Evolutionary conservation across 345 rosid genomes (phyloP).

Genomic region (Fremontodendron californicum): DNA sequence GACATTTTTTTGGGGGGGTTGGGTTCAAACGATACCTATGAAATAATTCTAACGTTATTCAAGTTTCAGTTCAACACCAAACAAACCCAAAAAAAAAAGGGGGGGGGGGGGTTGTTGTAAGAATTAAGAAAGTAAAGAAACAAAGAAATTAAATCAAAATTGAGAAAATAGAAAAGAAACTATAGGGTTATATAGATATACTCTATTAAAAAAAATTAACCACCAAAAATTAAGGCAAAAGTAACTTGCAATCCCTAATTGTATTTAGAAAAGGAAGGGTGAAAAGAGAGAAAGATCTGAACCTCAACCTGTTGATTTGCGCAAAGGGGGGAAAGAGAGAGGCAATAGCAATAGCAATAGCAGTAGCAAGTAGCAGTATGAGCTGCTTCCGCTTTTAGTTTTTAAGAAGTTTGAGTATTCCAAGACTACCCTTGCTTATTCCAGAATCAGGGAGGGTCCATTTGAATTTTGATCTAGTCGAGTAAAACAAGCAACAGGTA

Average conservation of each 20-base stretch:
- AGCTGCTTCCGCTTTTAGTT: not conserved
- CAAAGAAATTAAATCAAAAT: not conserved
- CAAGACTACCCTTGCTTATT: not conserved
- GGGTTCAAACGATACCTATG: conserved; percentile 18
- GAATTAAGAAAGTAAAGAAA: not conserved
- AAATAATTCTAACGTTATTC: not conserved
- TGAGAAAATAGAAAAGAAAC: not conserved
- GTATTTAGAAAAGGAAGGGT: not conserved
- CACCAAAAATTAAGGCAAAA: not conserved
- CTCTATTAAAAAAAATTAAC: too few relatives aligned
- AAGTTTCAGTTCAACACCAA: not conserved
- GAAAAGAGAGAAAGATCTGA: not conserved
- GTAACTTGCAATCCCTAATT: not conserved
- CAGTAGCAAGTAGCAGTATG: not conserved
- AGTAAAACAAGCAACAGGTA: too few relatives aligned
- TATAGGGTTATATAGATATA: not conserved
- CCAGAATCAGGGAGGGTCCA: not conserved
- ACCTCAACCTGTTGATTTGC: conserved; percentile 9
- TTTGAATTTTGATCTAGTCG: too few relatives aligned
- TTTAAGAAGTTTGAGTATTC: not conserved
- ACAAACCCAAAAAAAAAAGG: not conserved
- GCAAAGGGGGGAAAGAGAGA: conserved; percentile 5
- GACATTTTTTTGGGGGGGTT: conserved; percentile 32
- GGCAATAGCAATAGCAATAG: not conserved
- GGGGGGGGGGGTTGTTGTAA: not conserved